These are phyloP conservation scores for Tylopilus balloui DNA, from an alignment of 768 basidiomycete species.

Conservation along the genomic window DNA sequence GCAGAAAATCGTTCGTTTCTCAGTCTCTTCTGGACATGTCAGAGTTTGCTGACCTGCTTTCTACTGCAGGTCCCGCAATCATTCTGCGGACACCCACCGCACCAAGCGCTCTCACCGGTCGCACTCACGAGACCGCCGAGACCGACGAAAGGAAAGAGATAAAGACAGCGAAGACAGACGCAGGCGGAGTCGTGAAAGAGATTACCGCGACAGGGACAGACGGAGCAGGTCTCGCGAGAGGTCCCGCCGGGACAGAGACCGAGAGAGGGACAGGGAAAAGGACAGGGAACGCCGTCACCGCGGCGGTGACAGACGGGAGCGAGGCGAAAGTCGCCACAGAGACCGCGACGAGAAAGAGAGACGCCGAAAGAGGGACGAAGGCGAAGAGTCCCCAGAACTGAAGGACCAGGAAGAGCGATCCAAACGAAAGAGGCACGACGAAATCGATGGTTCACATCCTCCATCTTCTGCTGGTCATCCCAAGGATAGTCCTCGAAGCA, in stretches of 20 bases:
- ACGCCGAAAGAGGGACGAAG: conserved; percentile 68
- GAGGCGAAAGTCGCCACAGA: conserved; percentile 53
- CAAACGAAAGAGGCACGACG: conserved; percentile 65
- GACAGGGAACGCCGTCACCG: conserved; percentile 43
- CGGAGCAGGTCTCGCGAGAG: conserved; percentile 48
- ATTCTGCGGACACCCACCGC: conserved; percentile 72
- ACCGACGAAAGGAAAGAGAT: conserved; percentile 46
- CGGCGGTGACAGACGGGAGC: conserved; percentile 42
- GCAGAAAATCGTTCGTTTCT: conserved; percentile 54
- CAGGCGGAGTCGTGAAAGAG: conserved; percentile 58
- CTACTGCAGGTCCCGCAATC: conserved; percentile 56
- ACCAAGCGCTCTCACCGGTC: conserved; percentile 73
- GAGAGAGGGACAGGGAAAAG: conserved; percentile 28
- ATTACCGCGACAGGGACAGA: conserved; percentile 46
- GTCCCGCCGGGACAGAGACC: conserved; percentile 37
- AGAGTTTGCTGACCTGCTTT: conserved; percentile 5
- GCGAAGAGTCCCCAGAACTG: conserved; percentile 43
- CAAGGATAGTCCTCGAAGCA: conserved; percentile 48
- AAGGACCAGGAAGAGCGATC: conserved; percentile 50
- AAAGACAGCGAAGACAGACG: conserved; percentile 54
- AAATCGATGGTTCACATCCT: conserved; percentile 42
- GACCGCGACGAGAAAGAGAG: conserved; percentile 48
- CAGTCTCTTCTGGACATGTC: background rate
- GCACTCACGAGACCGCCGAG: conserved; percentile 51
- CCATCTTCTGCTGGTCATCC: conserved; percentile 32